Base-by-base conservation (phyloP, 352 stramenopile genomes). In the Phytophthora sojae region DNA sequence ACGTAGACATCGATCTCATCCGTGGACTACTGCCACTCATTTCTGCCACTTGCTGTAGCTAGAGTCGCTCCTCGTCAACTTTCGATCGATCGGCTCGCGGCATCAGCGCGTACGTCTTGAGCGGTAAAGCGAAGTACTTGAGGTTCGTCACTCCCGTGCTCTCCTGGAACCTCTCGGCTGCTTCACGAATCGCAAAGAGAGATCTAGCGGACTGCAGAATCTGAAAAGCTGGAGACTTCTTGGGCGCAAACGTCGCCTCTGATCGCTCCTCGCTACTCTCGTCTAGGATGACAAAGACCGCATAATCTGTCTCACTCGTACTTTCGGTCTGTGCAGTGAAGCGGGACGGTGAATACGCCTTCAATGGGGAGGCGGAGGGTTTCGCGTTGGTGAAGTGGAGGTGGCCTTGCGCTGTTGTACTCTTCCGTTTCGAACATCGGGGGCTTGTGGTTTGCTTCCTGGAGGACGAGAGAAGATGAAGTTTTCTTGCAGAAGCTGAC, bases 391-490 rank as follows among this genome's bases (percentile, higher is more conserved):
- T 42, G 52, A 61, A 8, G 37, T 59, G 25, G 50, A n/a, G 42
- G 11, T 39, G 4, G 12, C 14, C 9, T 70, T 71, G 4, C 15
- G 29, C 26, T 70, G 59, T 8, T 57, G 23, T 19, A 64, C 4
- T 17, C 66, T 60, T 15, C 19, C 14, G 15, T 29, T 65, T 44
- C 60, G 30, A 42, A 32, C 50, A 8, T 68, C 53, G 21, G 63
- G 26, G 11, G 37, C 60, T 21, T 53, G 51, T 5, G 57, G 23
- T 15, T 69, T 74, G 7, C 6, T 19, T 14, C 66, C 62, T 12
- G 51, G 50, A 3, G 86, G 82, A 0, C 79, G 75, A 19, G 86
- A 91, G 57, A 90, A 93, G 19, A 91, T 84, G 55, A 89, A 93
- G 45, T 93, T 90, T 5, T 91, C 82, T 39, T 88, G 81, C 3